Evolutionary conservation across 2,329 filamentous ascomycete species (phyloP).

Genomic region (Cladosporium sp.): DNA sequence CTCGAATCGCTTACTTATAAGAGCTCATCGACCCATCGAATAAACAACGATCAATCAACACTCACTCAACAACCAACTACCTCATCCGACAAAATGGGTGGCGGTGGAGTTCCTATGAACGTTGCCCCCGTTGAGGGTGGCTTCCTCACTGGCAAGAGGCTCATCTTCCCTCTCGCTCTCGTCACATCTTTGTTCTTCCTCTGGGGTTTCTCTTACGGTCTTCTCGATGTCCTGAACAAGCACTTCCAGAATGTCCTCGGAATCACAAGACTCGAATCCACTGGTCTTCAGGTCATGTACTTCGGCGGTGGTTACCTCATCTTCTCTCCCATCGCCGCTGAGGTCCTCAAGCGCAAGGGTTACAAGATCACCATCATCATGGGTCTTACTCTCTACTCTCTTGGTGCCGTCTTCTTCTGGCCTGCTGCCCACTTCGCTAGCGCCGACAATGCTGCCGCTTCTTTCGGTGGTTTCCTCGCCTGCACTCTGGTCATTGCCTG

Average conservation of each 20-base stretch:
- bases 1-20: not conserved
- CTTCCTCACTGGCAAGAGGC: conserved; percentile 46
- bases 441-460: conserved; percentile 31
- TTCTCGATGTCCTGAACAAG: conserved; percentile 40
- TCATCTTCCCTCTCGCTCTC: conserved; percentile 51
- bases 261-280: conserved; percentile 44
- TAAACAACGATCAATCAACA: not conserved
- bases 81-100: conserved; percentile 39
- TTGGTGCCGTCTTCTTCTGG: conserved; percentile 43
- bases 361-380: conserved; percentile 49
- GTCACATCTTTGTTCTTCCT: conserved; percentile 52
- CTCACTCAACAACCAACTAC: conserved; percentile 1
- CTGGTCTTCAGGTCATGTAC: conserved; percentile 46
- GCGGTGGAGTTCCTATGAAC: conserved; percentile 40
- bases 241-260: conserved; percentile 39
- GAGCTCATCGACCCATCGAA: not conserved
- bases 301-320: conserved; percentile 46
- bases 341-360: conserved; percentile 45
- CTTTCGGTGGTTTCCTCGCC: conserved; percentile 41
- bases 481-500: conserved; percentile 43
- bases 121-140: conserved; percentile 41
- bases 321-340: conserved; percentile 45
- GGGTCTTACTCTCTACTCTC: conserved; percentile 39
- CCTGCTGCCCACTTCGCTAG: conserved; percentile 38
- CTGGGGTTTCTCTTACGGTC: conserved; percentile 42